Percentiles rank a stretch among this genome's conserved stretches.
Conservation (phyloP, 495 filamentous ascomycete genomes). For the Choiromyces venosus region DNA sequence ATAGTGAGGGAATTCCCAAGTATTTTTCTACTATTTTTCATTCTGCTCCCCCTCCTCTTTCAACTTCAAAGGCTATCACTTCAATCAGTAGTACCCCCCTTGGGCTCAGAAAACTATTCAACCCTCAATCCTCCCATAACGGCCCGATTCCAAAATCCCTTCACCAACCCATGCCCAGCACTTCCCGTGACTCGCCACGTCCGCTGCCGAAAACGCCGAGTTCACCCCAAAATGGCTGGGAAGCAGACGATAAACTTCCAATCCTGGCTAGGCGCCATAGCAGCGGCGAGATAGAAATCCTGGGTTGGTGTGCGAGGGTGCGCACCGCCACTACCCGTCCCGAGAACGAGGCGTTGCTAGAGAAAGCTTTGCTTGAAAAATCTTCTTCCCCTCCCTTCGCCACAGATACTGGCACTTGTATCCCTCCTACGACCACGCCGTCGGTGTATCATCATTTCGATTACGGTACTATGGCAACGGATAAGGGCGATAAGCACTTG, state of each 20-base stretch:
- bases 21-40: neutral
- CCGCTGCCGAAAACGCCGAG: slow-evolving; percentile 7
- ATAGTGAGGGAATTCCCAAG: neutral
- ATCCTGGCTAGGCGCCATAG: slow-evolving; percentile 24
- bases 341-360: neutral
- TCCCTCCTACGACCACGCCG: neutral
- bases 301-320: slow-evolving; percentile 28
- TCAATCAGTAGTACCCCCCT: neutral
- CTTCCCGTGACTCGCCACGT: slow-evolving; percentile 1
- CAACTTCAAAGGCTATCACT: neutral
- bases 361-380: neutral
- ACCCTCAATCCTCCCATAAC: neutral
- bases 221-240: neutral
- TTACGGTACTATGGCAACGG: neutral
- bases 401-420: no score
- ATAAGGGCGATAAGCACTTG: neutral
- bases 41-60: neutral
- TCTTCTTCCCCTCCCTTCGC: neutral
- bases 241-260: slow-evolving; percentile 21
- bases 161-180: neutral
- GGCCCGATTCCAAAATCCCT: neutral
- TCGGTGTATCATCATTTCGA: neutral
- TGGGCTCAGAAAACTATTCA: neutral
- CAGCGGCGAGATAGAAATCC: slow-evolving; percentile 25
- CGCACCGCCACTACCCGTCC: neutral